These are phyloP conservation scores for Leucoagaricus sp. DNA, from an alignment of 1,284 basidiomycete species.

Conservation along the genomic window DNA sequence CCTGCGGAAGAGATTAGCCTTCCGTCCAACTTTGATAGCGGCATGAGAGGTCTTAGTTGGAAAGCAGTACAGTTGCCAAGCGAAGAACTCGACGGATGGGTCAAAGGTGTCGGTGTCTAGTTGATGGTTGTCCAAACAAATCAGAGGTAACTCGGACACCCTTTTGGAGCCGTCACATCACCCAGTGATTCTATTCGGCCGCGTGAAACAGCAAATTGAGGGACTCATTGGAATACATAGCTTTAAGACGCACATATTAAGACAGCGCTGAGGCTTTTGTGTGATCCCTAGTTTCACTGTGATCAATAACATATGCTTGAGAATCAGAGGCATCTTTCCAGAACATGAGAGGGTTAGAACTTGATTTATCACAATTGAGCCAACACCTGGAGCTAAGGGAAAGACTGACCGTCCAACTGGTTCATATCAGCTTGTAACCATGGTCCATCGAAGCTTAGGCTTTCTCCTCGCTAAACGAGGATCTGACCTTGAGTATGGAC, in stretches of 20 bases:
- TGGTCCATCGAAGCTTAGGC: constrained; percentile 2
- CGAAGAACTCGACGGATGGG: not conserved
- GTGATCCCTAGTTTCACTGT: not conserved
- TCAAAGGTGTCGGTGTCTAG: not conserved
- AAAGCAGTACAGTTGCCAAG: not conserved
- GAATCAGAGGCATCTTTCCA: not conserved
- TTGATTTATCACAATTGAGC: not conserved
- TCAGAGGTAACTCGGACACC: not conserved
- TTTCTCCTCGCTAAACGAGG: constrained; percentile 16
- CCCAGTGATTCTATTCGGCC: not conserved
- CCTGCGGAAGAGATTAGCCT: not conserved
- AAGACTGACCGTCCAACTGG: not conserved
- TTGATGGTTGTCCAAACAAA: not conserved
- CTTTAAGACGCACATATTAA: not conserved
- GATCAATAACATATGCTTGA: not conserved
- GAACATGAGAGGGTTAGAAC: not conserved
- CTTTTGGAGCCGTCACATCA: not conserved
- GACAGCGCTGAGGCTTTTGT: not conserved
- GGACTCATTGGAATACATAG: not conserved
- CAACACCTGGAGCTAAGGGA: too few relatives aligned
- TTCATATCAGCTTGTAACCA: constrained; percentile 4
- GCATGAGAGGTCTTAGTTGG: not conserved
- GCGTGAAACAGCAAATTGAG: not conserved
- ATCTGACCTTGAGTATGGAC: not conserved
- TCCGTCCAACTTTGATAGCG: not conserved